A percentile compares a stretch with the other conserved stretches of the same genome.
These are phyloP conservation scores for Drechslerella dactyloides DNA, from an alignment of 2,329 filamentous ascomycete genomes.

Conservation along the genomic window DNA sequence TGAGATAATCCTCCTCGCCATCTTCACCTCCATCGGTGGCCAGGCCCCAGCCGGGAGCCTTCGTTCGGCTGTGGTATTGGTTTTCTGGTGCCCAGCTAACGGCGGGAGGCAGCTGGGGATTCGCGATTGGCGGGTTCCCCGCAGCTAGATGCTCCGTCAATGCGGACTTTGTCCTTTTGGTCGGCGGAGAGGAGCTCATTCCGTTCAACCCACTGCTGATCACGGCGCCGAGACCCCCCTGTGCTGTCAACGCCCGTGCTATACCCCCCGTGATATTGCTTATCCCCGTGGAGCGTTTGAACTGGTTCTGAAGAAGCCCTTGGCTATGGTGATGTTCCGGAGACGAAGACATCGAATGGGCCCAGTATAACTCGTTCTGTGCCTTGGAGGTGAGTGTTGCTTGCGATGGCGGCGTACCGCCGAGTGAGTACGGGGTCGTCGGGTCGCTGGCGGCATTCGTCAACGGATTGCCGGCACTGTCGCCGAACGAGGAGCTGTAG, in stretches of 20 bases:
- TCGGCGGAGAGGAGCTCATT: slow-evolving; percentile 33
- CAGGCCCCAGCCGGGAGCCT: slow-evolving; percentile 25
- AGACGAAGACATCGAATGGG: slow-evolving; percentile 53
- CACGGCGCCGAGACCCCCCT: slow-evolving; percentile 36
- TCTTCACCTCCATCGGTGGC: slow-evolving; percentile 40
- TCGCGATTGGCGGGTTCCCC: slow-evolving; percentile 1
- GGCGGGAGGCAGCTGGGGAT: slow-evolving; percentile 23
- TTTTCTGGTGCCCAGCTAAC: slow-evolving; percentile 46
- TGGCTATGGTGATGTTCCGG: slow-evolving; percentile 53
- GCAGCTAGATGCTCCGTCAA: slow-evolving; percentile 12
- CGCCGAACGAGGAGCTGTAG: slow-evolving; percentile 51
- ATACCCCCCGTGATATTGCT: slow-evolving; percentile 46
- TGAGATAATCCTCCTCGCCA: slow-evolving; percentile 31
- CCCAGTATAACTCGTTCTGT: slow-evolving; percentile 30
- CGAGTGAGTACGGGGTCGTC: slow-evolving; percentile 58
- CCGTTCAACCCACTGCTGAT: slow-evolving; percentile 37
- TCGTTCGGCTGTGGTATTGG: slow-evolving; percentile 46
- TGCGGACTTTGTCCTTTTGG: slow-evolving; percentile 16
- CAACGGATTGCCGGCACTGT: slow-evolving; percentile 46
- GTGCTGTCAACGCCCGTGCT: slow-evolving; percentile 38
- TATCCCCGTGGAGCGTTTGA: slow-evolving; percentile 35
- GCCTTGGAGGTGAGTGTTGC: slow-evolving; percentile 31
- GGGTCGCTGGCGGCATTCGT: slow-evolving; percentile 59
- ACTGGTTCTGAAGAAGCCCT: slow-evolving; percentile 17
- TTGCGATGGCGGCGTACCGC: slow-evolving; percentile 53